A percentile compares a stretch with the other conserved stretches of the same genome.
Evolutionary conservation across 495 filamentous ascomycete species (phyloP).

Genomic region (Lepraria neglecta): DNA sequence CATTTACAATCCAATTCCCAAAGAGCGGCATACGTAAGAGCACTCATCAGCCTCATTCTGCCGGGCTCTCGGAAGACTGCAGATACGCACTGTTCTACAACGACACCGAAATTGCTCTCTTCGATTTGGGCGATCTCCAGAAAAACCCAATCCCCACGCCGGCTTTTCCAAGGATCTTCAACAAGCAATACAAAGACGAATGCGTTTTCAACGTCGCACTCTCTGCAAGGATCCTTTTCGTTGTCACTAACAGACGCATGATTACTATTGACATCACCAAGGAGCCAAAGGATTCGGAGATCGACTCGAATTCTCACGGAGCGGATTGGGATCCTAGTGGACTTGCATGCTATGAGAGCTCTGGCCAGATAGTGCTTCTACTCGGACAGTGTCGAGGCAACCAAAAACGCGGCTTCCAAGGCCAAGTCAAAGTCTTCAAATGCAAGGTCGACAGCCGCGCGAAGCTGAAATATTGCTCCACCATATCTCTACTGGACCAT

Average conservation of each 20-base stretch:
- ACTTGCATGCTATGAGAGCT: constrained; percentile 12
- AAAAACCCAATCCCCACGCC: background rate
- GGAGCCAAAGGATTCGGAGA: background rate
- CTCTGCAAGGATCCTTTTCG: background rate
- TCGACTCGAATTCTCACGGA: background rate
- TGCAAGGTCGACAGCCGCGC: background rate
- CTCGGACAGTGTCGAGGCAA: constrained; percentile 8
- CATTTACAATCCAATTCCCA: background rate
- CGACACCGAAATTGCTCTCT: background rate
- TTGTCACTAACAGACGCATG: constrained; percentile 1
- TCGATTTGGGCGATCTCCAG: background rate
- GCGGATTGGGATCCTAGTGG: constrained; percentile 15
- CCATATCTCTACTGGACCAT: background rate
- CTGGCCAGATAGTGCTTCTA: constrained; percentile 1
- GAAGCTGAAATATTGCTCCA: background rate
- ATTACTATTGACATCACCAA: background rate
- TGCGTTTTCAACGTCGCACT: background rate
- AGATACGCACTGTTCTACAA: background rate
- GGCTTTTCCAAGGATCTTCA: background rate
- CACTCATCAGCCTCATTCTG: background rate
- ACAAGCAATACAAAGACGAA: background rate
- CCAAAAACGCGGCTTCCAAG: background rate
- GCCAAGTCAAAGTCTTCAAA: background rate
- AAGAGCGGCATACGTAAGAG: background rate
- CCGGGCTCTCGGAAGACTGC: constrained; percentile 1